phyloP scores from a whole-genome alignment of 2,329 filamentous ascomycete species.

The Curvularia sp. region DNA sequence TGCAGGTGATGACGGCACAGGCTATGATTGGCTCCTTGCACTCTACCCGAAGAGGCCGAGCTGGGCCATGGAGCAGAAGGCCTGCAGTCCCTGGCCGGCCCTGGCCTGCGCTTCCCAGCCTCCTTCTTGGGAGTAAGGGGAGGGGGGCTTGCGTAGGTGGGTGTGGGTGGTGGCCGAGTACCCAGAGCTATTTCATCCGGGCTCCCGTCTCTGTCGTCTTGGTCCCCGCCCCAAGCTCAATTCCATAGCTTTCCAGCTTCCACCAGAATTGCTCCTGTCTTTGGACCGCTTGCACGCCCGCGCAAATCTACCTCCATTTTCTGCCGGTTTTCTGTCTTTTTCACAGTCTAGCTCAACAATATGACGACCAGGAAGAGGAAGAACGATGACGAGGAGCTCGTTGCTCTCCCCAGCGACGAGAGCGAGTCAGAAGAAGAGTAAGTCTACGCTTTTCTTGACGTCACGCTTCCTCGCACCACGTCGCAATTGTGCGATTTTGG shows the following conservation, averaged over 20 bases:
- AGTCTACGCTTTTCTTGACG: constrained; percentile 48
- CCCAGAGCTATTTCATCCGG: constrained; percentile 33
- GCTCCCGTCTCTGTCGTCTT: constrained; percentile 28
- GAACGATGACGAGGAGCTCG: constrained; percentile 55
- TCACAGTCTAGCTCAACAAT: constrained; percentile 18
- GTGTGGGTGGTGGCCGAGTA: constrained; percentile 8
- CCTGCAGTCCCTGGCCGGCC: constrained; percentile 23
- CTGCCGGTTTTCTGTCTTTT: constrained; percentile 6
- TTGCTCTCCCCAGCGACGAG: constrained; percentile 53
- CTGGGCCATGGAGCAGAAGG: constrained; percentile 34
- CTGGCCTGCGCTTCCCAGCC: constrained; percentile 40
- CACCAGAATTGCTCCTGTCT: not conserved
- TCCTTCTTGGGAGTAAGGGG: constrained; percentile 23
- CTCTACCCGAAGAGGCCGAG: constrained; percentile 21
- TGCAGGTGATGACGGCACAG: constrained; percentile 28
- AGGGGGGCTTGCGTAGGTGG: constrained; percentile 25
- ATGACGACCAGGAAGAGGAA: constrained; percentile 56
- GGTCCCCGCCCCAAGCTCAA: constrained; percentile 14
- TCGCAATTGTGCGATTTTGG: constrained; percentile 30
- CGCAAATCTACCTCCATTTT: constrained; percentile 19
- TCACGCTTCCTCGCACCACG: constrained; percentile 38
- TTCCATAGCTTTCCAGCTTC: constrained; percentile 18
- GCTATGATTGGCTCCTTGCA: constrained; percentile 37
- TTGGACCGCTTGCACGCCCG: not conserved
- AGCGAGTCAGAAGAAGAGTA: constrained; percentile 55